phyloP scores from a whole-genome alignment of 805 yeast genomes.

The Sugiyamaella floridensis region DNA sequence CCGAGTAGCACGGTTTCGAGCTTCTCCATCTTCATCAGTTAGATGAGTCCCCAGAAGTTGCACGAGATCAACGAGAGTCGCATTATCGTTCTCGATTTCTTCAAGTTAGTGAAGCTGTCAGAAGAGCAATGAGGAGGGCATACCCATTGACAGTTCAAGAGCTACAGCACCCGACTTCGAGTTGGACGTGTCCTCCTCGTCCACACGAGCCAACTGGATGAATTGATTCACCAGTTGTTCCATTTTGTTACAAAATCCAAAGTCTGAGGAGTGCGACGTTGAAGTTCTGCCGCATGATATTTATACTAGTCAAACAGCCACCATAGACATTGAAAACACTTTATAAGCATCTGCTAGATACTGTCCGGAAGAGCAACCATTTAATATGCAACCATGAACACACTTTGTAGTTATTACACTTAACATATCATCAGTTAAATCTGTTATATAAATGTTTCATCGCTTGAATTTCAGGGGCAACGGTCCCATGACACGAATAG shows the following conservation, averaged over 20 bases:
- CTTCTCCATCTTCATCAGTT: conserved; percentile 49
- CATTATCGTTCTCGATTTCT: conserved; percentile 24
- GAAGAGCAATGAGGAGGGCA: not conserved
- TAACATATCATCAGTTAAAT: not conserved
- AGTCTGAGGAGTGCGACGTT: no score
- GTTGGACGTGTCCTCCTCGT: not conserved
- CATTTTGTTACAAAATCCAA: not conserved
- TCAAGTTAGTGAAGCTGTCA: not conserved
- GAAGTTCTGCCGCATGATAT: no score
- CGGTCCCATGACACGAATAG: not conserved
- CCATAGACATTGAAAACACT: no score
- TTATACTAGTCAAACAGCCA: no score
- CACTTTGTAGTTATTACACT: not conserved
- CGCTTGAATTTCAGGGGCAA: not conserved
- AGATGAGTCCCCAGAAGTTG: conserved; percentile 53
- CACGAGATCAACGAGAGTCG: conserved; percentile 46
- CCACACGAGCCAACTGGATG: not conserved
- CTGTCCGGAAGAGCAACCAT: no score
- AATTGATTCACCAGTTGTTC: not conserved
- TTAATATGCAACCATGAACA: not conserved
- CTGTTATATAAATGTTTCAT: not conserved
- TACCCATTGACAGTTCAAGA: not conserved
- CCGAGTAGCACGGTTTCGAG: conserved; percentile 39
- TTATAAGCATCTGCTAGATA: no score
- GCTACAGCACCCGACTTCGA: not conserved